Evolutionary conservation across 495 filamentous ascomycete species (phyloP), one percentile per base, ranked within the genome.

Genomic region (Penicillium bovifimosum): DNA sequence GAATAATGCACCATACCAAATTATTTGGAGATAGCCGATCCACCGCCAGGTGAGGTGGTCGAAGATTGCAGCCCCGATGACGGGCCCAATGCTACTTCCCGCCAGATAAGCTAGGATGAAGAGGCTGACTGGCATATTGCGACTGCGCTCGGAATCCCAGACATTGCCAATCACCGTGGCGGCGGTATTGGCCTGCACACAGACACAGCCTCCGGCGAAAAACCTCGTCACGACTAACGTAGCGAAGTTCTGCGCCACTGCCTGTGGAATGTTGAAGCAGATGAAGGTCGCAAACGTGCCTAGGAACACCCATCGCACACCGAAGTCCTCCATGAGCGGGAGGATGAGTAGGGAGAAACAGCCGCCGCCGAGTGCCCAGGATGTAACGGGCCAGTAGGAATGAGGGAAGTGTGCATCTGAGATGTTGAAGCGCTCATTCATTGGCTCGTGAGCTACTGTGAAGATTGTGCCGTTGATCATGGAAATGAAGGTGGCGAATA

Each of bases 261-360:
- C 76, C 59, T 76, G 70, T 2, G 76, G 75, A 14, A 81, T 66
- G 6, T 76, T 55, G 47, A 77, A 73, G 14, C 72, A 64, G 47
- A 76, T 35, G 47, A 79, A 76, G 32, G 66, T 45, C 1, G 65
- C n/a, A 55, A 79, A 80, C 1, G 65, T 64, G 14, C 64, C 48
- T 5, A 81, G 41, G 55, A 76, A 80, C 6, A 72, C 73, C 46
- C 60, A 55, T 55, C 76, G 62, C 17, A 76, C 65, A 18, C 80
- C 79, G 38, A 70, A 71, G 43, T 77, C 68, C 50, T 82, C 80
- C 69, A 79, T 76, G 0, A 81, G 52, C 1, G 80, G 80, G 5
- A 83, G 59, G 16, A 74, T 60, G 24, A 80, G 34, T 16, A 81
- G 52, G 1, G 78, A 74, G 14, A 67, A 70, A 17, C 71, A 50